Evolutionary conservation across 2,329 filamentous ascomycete species (phyloP), one percentile per base, ranked within the genome.

Genomic region (Colletotrichum falcatum): DNA sequence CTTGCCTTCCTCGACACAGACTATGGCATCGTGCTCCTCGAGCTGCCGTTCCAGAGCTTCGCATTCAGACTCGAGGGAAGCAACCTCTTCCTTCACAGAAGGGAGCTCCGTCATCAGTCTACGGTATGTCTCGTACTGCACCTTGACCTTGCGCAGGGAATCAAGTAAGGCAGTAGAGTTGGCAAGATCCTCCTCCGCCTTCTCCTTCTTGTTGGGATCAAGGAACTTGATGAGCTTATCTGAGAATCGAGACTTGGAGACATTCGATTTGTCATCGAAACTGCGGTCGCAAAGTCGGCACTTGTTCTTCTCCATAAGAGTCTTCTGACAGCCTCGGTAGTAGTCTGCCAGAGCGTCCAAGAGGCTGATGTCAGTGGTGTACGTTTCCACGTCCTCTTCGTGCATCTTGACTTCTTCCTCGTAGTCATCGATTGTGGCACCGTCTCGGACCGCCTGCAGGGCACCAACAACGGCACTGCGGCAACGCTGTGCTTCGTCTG

Each of bases 211-310:
- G 65, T 89, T 87, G 42, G 89, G 89, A 53, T 89, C 85, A 28
- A 90, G 84, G 56, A 88, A 86, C 65, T 88, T 86, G 68, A 91
- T 86, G 42, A 98, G 86, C 76, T 90, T 92, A 49, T 88, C 85
- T 60, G 90, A 82, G 71, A 97, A 86, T 62, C 84, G 88, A n/a
- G 86, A 90, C 73, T 87, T 74, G 63, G 79, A 90, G 75, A 87
- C 89, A 39, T 81, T 86, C 74, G 84, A 83, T 76, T 85, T 82
- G 76, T 89, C 89, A 80, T 84, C 83, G 78, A 97, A 94, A 5
- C 85, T 80, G 63, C 94, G 89, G 53, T 89, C 86, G 77, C 95
- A 98, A 28, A 96, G 88, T 42, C 89, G 87, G 78, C 95, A 98
- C 54, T 87, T 88, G 74, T 94, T 92, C 64, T 92, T 88, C 42